Conservation (phyloP, 345 rosid species). For the Triadica sebifera region DNA sequence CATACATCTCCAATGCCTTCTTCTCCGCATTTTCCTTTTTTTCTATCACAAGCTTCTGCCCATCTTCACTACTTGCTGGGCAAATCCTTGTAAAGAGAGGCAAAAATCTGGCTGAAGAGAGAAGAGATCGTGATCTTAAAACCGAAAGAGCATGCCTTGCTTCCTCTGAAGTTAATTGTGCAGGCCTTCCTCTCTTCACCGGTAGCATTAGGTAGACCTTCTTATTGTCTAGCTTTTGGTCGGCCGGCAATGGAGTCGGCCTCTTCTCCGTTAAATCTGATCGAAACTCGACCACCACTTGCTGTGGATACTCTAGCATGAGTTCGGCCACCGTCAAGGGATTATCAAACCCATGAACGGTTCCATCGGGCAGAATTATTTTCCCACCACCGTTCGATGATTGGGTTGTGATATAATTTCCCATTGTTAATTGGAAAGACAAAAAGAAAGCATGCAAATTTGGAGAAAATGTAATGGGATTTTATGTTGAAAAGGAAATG, state of each 20-base stretch:
- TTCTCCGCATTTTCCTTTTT: slow-evolving; percentile 17
- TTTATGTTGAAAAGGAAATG: neutral
- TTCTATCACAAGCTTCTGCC: slow-evolving; percentile 1
- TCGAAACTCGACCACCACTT: slow-evolving; percentile 70
- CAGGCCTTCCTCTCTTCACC: slow-evolving; percentile 42
- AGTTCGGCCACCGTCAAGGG: slow-evolving; percentile 71
- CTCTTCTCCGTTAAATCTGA: slow-evolving; percentile 33
- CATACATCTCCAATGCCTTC: slow-evolving; percentile 6
- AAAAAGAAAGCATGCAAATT: neutral
- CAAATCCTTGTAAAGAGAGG: slow-evolving; percentile 50
- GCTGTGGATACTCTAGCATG: slow-evolving; percentile 71
- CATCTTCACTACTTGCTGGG: slow-evolving; percentile 24
- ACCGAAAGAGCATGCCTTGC: slow-evolving; percentile 47
- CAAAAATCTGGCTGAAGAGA: slow-evolving; percentile 38
- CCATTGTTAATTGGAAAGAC: slow-evolving; percentile 35
- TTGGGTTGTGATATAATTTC: slow-evolving; percentile 38
- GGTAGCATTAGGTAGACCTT: slow-evolving; percentile 70
- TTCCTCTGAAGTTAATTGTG: slow-evolving; percentile 46
- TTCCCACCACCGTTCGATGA: slow-evolving; percentile 37
- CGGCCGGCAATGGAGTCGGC: slow-evolving; percentile 69
- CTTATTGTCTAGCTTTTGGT: slow-evolving; percentile 49
- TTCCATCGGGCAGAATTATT: slow-evolving; percentile 63
- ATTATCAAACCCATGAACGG: slow-evolving; percentile 44
- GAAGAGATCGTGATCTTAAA: slow-evolving; percentile 37
- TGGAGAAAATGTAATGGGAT: neutral